Evolutionary conservation across 1,284 basidiomycete genomes (phyloP).

Genomic region (Schizopora paradoxa): DNA sequence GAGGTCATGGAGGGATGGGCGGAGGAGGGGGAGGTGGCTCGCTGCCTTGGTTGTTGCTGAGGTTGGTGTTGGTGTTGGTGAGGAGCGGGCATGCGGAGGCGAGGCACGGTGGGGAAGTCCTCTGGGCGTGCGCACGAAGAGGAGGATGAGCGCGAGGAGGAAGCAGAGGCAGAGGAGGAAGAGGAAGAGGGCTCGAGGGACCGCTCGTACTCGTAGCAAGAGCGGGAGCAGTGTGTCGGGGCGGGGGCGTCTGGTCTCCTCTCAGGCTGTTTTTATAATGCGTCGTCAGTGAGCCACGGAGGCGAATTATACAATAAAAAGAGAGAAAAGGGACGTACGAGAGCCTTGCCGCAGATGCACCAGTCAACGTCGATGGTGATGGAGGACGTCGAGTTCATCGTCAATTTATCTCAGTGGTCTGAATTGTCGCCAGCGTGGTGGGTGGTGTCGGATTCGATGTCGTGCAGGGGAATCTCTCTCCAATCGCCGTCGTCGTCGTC

Average conservation of each 20-base stretch:
- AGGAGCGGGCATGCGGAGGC: not conserved
- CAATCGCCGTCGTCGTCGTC: not conserved
- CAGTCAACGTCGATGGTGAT: constrained; percentile 56
- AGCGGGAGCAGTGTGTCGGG: constrained; percentile 52
- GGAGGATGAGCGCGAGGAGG: not conserved
- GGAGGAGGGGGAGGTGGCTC: not conserved
- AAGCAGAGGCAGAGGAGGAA: constrained; percentile 3
- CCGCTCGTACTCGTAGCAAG: constrained; percentile 31
- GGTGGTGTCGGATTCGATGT: constrained; percentile 12
- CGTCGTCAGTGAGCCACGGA: constrained; percentile 25
- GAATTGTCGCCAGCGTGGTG: constrained; percentile 11
- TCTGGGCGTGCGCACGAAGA: not conserved
- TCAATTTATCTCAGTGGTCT: constrained; percentile 10
- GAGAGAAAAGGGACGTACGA: constrained; percentile 36
- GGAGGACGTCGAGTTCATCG: constrained; percentile 1
- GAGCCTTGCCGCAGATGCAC: constrained; percentile 54
- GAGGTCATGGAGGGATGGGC: constrained; percentile 2
- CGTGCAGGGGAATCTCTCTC: constrained; percentile 18
- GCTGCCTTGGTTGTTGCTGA: not conserved
- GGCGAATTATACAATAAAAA: not conserved
- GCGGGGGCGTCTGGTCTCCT: no score
- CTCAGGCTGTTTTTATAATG: no score
- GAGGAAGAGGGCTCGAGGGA: constrained; percentile 11
- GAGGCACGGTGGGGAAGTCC: not conserved
- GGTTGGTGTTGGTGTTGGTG: not conserved